A percentile compares a stretch with the other conserved stretches of the same genome.
Evolutionary conservation across 2,329 filamentous ascomycete genomes (phyloP).

Genomic region (Colletotrichum costaricense): DNA sequence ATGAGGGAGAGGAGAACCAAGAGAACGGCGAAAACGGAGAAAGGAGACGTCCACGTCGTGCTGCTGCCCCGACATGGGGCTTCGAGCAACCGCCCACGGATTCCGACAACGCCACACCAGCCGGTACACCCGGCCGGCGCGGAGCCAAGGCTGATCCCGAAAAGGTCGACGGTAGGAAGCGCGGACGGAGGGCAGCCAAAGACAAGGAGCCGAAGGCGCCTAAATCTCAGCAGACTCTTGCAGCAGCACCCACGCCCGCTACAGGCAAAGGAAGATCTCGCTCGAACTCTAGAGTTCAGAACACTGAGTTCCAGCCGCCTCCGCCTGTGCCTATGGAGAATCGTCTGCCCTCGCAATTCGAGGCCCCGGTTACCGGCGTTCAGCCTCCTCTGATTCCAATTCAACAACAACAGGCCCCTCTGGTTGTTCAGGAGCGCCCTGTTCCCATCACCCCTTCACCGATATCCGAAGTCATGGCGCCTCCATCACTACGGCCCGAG

Average conservation of each 20-base stretch:
- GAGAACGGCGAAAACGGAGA: constrained; percentile 71
- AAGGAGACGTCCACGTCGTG: constrained; percentile 69
- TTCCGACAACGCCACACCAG: constrained; percentile 68
- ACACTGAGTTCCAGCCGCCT: constrained; percentile 52
- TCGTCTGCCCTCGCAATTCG: constrained; percentile 56
- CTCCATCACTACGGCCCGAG: constrained; percentile 67
- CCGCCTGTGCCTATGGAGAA: constrained; percentile 52
- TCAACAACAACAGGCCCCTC: constrained; percentile 36
- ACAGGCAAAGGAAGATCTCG: constrained; percentile 62
- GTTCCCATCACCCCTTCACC: constrained; percentile 48
- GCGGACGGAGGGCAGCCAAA: constrained; percentile 53
- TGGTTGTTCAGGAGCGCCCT: constrained; percentile 47
- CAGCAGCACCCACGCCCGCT: constrained; percentile 55
- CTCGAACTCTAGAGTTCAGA: constrained; percentile 64
- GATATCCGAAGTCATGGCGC: constrained; percentile 66
- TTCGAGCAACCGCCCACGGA: constrained; percentile 70
- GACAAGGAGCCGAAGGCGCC: constrained; percentile 55
- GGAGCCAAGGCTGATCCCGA: constrained; percentile 58
- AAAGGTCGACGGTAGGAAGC: constrained; percentile 54
- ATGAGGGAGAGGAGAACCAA: constrained; percentile 65
- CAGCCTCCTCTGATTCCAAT: constrained; percentile 54
- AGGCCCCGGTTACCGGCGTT: constrained; percentile 54
- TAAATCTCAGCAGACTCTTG: constrained; percentile 51
- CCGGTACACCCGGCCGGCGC: constrained; percentile 67
- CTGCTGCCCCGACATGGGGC: constrained; percentile 78